Base-by-base conservation (phyloP, 495 filamentous ascomycete species). In the Penicillium robsamsonii region DNA sequence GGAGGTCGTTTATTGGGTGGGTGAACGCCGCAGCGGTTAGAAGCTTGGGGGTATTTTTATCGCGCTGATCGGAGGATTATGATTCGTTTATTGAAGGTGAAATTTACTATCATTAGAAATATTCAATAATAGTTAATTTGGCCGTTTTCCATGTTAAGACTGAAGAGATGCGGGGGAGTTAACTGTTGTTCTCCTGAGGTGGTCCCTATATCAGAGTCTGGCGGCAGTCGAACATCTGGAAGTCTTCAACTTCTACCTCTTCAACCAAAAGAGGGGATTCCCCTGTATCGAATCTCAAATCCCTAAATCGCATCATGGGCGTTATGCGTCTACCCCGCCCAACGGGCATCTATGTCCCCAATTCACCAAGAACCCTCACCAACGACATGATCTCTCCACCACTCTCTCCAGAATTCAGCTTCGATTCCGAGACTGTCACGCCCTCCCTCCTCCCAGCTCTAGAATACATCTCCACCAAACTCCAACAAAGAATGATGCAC, bases 381-480 rank as follows among this genome's bases (percentile, higher is more conserved):
- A 64, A 63, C 54, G 72, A 76, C 12, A 77, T 76, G 69, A 76
- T 78, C 58, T 76, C 75, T 5, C 67, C 70, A 20, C 74, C 75
- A 10, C 70, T 77, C n/a, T 73, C 74, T 15, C 68, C 75, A 0
- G 66, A 69, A 47, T 75, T 79, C 60, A 73, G 66, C 49, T 73
- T 74, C 33, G 74, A 79, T 55, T 63, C 75, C 8, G 75, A 76
- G 43, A 72, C 68, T 6, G 61, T 77, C 5, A 67, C 69, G 7
- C 68, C 72, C 1, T 75, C 74, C 8, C 70, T 75, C 52, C 46
- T 80, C 24, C 79, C 79, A 7, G 75, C 74, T 11, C 66, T 81
- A 13, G 74, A 77, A 30, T 80, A 78, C 54, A 76, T 81, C 47
- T 79, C 79, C 44, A 60, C 59, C 47, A 80, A 77, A 50, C 67